Base-by-base conservation (phyloP, 345 rosid genomes). In the Carallia pectinifolia region DNA sequence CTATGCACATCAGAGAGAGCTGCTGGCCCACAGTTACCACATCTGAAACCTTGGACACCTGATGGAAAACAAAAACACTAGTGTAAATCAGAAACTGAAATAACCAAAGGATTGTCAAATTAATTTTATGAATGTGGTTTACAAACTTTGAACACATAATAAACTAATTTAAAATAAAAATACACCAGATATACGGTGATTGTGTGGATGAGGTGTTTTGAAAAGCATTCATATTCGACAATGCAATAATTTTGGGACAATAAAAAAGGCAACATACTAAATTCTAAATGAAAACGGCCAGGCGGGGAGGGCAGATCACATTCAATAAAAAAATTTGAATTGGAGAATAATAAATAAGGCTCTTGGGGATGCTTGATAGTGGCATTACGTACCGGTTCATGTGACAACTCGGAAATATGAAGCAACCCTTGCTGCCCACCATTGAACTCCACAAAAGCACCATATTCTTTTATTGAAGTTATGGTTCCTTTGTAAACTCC, bases 401-500 rank as follows among this genome's bases (percentile, higher is more conserved):
- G 97, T 66, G 99, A 92, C 71, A 95, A 73, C 85, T 95, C 99
- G 40, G 99, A 92, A 75, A 95, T 77, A 77, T 95, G 97, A 56
- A 95, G 87, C 78, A 95, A 76, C 66, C 97, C 99, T 69, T 86
- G 90, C 70, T 95, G 97, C 63, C 99, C 97, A 73, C 99, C 99
- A 81, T 81, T 90, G 61, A 95, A 95, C 85, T 92, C 97, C 78
- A 95, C 90, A 72, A 95, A 92, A 56, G 99, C 99, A 62, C 99
- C 99, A 61, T 95, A 95, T 80, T 95, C 97, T 84, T 95, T 95
- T 33, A 95, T 72, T 54, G 99, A 90, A 71, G 88, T 79, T 71
- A 95, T 93, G 59, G 87, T 78, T 64, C 99, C 99, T 85, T 86
- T 90, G 80, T 92, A 95, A 61, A 85, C 70, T 8, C 92, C 92